Base-by-base conservation (phyloP, 176 grass and related monocot species). In the Cenchrus fungigraminus region DNA sequence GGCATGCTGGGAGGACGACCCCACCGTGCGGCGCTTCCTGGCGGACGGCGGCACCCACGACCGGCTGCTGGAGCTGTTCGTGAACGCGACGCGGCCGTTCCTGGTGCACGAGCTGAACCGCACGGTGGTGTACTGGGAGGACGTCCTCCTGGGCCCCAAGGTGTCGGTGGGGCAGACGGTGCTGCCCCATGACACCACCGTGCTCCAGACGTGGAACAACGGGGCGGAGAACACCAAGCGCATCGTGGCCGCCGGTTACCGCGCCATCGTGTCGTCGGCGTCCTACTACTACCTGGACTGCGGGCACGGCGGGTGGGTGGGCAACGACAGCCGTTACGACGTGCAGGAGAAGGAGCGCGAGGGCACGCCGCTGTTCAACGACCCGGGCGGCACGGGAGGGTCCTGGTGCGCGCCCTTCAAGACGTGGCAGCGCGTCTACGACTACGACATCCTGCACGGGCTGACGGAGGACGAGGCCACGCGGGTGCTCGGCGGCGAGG, bases 281-380 rank as follows among this genome's bases (percentile, higher is more conserved):
- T 65, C 92, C 20, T 98, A 95, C 89, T 98, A 98, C 85, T 98
- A 98, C 82, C 90, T 98, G n/a, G 96, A 98, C 89, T 98, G 93
- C 89, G 96, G 96, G 10, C 87, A 89, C 77, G 96, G 96, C 55
- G 93, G 92, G 7, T 98, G 96, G 96, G 47, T 95, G 3, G 89
- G 93, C 73, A 98, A 98, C 79, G 96, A 98, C 91, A 94, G 89
- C 85, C 91, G 91, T 12, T 98, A 98, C 91, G 93, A 98, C 80
- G 86, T 82, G 72, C 96, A 98, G 88, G 93, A 91, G 57, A 85
- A 79, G 46, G 96, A 98, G 79, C 59, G 64, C 13, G 89, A 90
- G 10, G 83, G 90, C 1, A 1, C 50, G 57, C 96, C 93, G 28
- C 87, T 92, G 28, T 98, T 95, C 88, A 98, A 98, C 86, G 89